Evolutionary conservation across 2,329 filamentous ascomycete species (phyloP), one percentile per base, ranked within the genome.

Genomic region (Curvularia lunata): DNA sequence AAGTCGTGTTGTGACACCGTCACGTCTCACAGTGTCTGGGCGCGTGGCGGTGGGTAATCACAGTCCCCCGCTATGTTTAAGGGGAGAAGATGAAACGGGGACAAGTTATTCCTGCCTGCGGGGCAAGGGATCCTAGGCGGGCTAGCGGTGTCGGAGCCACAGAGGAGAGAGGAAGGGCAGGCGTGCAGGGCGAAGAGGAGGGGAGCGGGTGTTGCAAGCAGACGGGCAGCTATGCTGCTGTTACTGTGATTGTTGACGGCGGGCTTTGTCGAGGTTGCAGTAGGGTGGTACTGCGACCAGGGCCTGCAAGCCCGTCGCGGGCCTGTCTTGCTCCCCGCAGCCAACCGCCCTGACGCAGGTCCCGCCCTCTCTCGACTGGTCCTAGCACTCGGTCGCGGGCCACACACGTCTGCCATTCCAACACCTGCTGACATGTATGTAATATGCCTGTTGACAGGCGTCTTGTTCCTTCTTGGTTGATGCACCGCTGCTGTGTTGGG

Each of bases 21-120:
- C 62, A 68, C 65, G 67, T 64, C 62, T 65, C 53, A 62, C 37
- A 43, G 54, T 56, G 59, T 59, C 64, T 68, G 68, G 68, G 70
- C 73, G 71, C 72, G 73, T 69, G 43, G 37, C 41, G 52, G 40
- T 49, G 56, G 52, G 47, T 53, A 67, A 69, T 61, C 62, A 59
- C 62, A 61, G 66, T 66, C 73, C 73, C 73, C 72, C 69, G 68
- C 71, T 59, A 62, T 55, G 63, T 55, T 70, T 63, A 68, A 69
- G 69, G 71, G 69, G 68, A 68, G 64, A 60, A 64, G 66, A 59
- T 65, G 62, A 66, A 56, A 58, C 56, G 52, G 52, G 48, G 18
- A 23, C 48, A 27, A 46, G 12, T 12, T 3, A 27, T 28, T 49
- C 54, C 41, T 48, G 41, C 49, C 40, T 32, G 48, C 48, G 28